Base-by-base conservation (phyloP, 345 rosid genomes). In the Eucalyptus decipiens region DNA sequence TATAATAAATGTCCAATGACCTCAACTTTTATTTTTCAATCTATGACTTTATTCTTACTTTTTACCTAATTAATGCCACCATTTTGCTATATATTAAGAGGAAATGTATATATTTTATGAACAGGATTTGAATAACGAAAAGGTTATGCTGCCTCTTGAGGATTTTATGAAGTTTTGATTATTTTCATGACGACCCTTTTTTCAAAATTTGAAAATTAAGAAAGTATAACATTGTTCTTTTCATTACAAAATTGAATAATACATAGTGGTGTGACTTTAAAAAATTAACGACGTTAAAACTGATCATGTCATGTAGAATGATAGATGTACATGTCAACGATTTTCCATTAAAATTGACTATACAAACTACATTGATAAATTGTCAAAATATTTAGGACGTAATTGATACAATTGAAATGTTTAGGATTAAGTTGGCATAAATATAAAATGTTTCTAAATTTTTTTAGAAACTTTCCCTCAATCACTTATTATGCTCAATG, bases 291-390 rank as follows among this genome's bases (percentile, higher is more conserved):
- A 52, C 0, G 26, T 52, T 19, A 21, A 5, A 21, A 4, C 0
- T 21, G 5, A 52, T 21, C 11, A 4, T 1, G 11, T 52, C 1
- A 52, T 8, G 26, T 8, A 52, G 0, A 2, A 52, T 21, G 0
- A 52, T 52, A 3, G 2, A 52, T 21, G 26, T 8, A 21, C 58
- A 52, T 52, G 26, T 52, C 11, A 52, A 52, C 0, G 0, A 19
- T 52, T 52, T 52, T 19, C 24, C 5, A 0, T 52, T 19, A 52
- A 52, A 56, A 56, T 56, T 5, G 3, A 56, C 30, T 11, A 56
- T 9, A 56, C 6, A 23, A 10, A 56, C 13, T 5, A 56, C 2
- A 56, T 56, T 5, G 30, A 26, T 1, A 24, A 56, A 56, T 56
- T 1, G 0, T 56, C 6, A 24, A 56, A 56, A 56, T 56, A 23